Base-by-base conservation (phyloP, 2,329 filamentous ascomycete genomes). In the Aspergillus ustus region DNA sequence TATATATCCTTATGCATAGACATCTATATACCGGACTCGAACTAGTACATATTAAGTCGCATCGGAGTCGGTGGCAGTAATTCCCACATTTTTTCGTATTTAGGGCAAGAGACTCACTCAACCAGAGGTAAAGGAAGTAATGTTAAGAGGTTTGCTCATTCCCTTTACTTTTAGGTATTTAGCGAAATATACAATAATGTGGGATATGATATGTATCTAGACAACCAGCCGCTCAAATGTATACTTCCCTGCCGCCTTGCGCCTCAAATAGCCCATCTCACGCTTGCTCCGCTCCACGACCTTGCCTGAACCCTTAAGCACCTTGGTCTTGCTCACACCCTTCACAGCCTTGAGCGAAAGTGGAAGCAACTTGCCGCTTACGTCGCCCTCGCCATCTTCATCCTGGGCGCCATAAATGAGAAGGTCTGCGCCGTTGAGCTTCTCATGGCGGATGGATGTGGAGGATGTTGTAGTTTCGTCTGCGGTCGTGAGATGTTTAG, bases 161-260 rank as follows among this genome's bases (percentile, higher is more conserved):
- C 20, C 53, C 40, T 53, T 20, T 40, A 53, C 43, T 37, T 11
- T 57, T 28, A 28, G 19, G 43, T 52, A 40, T 40, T 5, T 40
- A 40, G 34, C 34, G 9, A 13, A 40, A 40, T 40, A 40, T 40
- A 40, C 34, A 40, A 40, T 15, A 40, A 40, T 13, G 34, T 15
- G 11, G 11, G 34, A 40, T 25, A 25, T 25, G 25, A 25, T 25
- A 25, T 25, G 34, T 13, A 40, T 58, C 57, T 83, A 92, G 70
- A 92, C 81, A 56, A 84, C 77, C 69, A 96, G 88, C 77, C 87
- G 87, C 80, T 97, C 92, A 67, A 94, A 84, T 51, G 91, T 92
- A 79, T 97, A 97, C 67, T 89, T 87, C 59, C 90, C 91, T 64
- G 93, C 89, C 73, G 89, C 89, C 79, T 91, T 90, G 73, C 90